A percentile compares a stretch with the other conserved stretches of the same genome.
These are phyloP conservation scores for Parastagonospora nodorum DNA, from an alignment of 2,329 filamentous ascomycete species.

Conservation along the genomic window DNA sequence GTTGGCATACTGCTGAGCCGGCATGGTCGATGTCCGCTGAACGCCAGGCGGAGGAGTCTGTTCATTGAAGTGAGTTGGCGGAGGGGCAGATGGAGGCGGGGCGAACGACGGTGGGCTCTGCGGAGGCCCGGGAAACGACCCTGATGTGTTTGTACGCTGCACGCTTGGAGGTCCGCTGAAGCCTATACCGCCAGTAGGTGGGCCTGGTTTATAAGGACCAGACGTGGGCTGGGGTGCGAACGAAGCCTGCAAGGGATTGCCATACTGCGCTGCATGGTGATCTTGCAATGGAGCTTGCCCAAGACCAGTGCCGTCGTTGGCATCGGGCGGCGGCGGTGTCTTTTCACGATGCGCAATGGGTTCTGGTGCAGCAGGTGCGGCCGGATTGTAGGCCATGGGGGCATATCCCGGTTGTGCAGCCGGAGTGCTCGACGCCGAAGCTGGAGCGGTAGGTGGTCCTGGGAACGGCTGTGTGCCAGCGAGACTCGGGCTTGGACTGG, in stretches of 20 bases:
- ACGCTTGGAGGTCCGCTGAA: constrained; percentile 40
- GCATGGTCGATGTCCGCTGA: constrained; percentile 39
- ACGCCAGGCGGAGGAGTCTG: constrained; percentile 29
- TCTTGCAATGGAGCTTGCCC: constrained; percentile 47
- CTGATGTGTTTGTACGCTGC: constrained; percentile 41
- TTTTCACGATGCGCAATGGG: constrained; percentile 75
- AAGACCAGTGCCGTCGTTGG: constrained; percentile 55
- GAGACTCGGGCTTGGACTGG: constrained; percentile 43
- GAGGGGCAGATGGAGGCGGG: constrained; percentile 42
- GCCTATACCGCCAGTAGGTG: constrained; percentile 43
- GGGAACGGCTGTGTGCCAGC: constrained; percentile 46
- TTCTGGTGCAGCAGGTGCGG: constrained; percentile 76
- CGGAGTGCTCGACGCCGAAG: constrained; percentile 35
- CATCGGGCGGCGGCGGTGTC: constrained; percentile 76
- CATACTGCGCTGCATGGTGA: constrained; percentile 37
- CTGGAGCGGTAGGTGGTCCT: constrained; percentile 43
- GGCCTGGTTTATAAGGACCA: constrained; percentile 49
- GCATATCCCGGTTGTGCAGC: constrained; percentile 55
- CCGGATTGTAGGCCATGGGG: constrained; percentile 78
- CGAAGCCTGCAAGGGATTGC: constrained; percentile 37
- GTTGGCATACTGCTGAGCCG: constrained; percentile 46
- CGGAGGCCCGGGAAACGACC: constrained; percentile 43
- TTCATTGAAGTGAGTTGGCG: constrained; percentile 26
- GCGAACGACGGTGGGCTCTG: constrained; percentile 46
- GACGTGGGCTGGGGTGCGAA: constrained; percentile 43